Base-by-base conservation (phyloP, 306 rosid species). In the Acacia melanoxylon region DNA sequence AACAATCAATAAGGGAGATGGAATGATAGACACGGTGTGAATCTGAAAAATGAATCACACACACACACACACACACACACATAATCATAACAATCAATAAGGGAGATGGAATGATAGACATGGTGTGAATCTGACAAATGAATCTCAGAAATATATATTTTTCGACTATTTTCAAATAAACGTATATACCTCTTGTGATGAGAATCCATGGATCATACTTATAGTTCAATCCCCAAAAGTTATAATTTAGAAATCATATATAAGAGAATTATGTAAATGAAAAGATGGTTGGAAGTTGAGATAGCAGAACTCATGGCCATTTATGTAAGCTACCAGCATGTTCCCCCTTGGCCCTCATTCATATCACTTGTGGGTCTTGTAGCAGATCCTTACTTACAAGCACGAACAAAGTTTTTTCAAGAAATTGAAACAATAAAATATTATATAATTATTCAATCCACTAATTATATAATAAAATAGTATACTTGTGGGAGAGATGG, bases 211-310 rank as follows among this genome's bases (percentile, higher is more conserved):
- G 13, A 4, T 6, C 22, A 58, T n/a, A 44, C 13, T 24, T 41
- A 42, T 51, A 24, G 31, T 11, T 69, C 8, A 48, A 46, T 40
- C 49, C 76, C 62, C 62, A 54, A 2, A 54, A 54, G 24, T 56
- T 56, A 56, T 3, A n/a, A 19, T 56, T 56, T n/a, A 56, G 20
- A 52, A 20, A 56, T n/a, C 2, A 49, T 4, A 4, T 49, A 56
- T 7, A 33, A 44, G 35, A 31, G 41, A 65, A 27, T 33, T 33
- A 13, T 22, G 42, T 59, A 62, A 11, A 49, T 74, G 58, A 49
- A 75, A n/a, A 3, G 11, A 29, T 67, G 81, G 71, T 73, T 78
- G 79, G 86, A 83, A 41, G 83, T 72, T 78, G 83, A 72, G 52
- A 65, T 63, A 72, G 31, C 83, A 83, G 79, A 65, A 51, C 13